These are phyloP conservation scores for Mytilinidion resinicola DNA, from an alignment of 495 filamentous ascomycete genomes.

Conservation along the genomic window DNA sequence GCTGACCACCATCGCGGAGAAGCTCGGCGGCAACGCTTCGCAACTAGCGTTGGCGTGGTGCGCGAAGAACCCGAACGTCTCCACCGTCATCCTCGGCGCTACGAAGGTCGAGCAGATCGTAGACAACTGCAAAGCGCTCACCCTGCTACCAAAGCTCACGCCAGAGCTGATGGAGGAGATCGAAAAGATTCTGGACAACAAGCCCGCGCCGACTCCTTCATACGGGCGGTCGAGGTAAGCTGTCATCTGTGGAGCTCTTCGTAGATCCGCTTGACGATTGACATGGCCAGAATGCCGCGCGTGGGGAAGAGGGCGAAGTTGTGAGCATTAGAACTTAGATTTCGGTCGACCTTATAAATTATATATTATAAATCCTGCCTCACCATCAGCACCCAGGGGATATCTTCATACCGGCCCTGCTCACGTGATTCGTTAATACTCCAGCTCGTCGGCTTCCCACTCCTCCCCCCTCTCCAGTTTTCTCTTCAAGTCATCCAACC, in stretches of 20 bases:
- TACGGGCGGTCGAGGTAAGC: neutral
- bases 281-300: neutral
- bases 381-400: neutral
- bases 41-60: slow-evolving; percentile 38
- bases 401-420: neutral
- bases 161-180: slow-evolving; percentile 41
- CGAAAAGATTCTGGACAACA: slow-evolving; percentile 38
- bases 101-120: slow-evolving; percentile 37
- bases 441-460: neutral
- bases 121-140: slow-evolving; percentile 38
- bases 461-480: neutral
- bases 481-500: slow-evolving; percentile 34
- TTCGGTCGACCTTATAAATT: too few species aligned
- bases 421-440: neutral
- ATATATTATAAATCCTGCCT: too few species aligned
- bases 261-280: neutral
- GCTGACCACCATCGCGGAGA: slow-evolving; percentile 36
- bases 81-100: slow-evolving; percentile 40
- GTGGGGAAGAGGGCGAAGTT: neutral
- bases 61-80: slow-evolving; percentile 39
- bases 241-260: neutral
- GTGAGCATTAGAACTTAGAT: neutral
- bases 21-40: slow-evolving; percentile 33
- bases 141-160: slow-evolving; percentile 36
- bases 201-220: slow-evolving; percentile 22